Conservation (phyloP, 2,329 filamentous ascomycete genomes). For the Talaromyces marneffei region DNA sequence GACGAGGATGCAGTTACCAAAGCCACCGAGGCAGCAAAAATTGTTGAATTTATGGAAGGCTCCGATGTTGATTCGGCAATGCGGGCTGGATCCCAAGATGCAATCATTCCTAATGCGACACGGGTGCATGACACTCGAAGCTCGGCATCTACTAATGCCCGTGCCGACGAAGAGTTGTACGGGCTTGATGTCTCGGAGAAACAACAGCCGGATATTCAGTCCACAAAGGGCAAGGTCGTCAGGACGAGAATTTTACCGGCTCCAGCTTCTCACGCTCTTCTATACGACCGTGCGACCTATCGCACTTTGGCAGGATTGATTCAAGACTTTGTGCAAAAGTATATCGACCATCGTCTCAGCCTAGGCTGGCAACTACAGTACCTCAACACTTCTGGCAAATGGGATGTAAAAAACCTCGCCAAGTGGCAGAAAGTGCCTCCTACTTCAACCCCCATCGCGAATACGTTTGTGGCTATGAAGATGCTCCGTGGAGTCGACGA, state of each 20-base stretch:
- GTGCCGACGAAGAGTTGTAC: slow-evolving; percentile 25
- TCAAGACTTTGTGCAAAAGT: slow-evolving; percentile 69
- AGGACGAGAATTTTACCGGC: slow-evolving; percentile 65
- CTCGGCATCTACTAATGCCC: slow-evolving; percentile 14
- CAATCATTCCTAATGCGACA: slow-evolving; percentile 28
- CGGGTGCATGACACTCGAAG: slow-evolving; percentile 22
- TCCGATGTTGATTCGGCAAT: slow-evolving; percentile 23
- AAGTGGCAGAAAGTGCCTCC: slow-evolving; percentile 82
- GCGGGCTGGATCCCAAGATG: slow-evolving; percentile 20
- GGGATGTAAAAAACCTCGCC: slow-evolving; percentile 92
- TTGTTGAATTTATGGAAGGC: slow-evolving; percentile 45
- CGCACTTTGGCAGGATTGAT: slow-evolving; percentile 75
- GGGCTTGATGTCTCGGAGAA: slow-evolving; percentile 18
- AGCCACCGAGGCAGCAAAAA: slow-evolving; percentile 63
- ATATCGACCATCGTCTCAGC: slow-evolving; percentile 71
- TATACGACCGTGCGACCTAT: slow-evolving; percentile 71
- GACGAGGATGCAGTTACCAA: slow-evolving; percentile 71
- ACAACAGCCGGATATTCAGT: slow-evolving; percentile 9
- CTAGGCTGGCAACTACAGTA: slow-evolving; percentile 89
- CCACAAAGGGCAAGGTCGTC: slow-evolving; percentile 43
- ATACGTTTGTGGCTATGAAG: slow-evolving; percentile 83
- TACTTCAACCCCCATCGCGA: slow-evolving; percentile 71
- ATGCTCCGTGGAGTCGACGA: slow-evolving; percentile 87
- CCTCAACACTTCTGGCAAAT: slow-evolving; percentile 84
- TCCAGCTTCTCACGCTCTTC: slow-evolving; percentile 75